Evolutionary conservation across 2,329 filamentous ascomycete genomes (phyloP).

Genomic region (Colletotrichum scovillei): DNA sequence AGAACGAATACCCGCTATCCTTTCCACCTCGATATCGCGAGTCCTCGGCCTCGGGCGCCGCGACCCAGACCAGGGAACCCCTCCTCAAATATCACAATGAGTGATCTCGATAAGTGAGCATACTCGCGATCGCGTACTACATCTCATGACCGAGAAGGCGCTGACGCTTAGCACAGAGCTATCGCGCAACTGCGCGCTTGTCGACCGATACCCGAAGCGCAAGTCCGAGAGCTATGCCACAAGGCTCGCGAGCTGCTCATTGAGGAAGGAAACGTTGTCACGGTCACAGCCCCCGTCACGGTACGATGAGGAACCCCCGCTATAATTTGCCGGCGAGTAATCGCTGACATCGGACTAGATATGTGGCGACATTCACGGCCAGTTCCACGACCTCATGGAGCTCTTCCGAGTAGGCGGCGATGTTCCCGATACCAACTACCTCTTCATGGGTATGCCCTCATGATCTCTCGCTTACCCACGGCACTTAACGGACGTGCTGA

Average conservation of each 20-base stretch:
- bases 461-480: not conserved
- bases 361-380: slow-evolving; percentile 96
- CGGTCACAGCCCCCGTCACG: slow-evolving; percentile 93
- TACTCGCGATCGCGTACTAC: not conserved
- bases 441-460: slow-evolving; percentile 83
- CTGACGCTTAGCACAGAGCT: slow-evolving; percentile 68
- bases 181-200: slow-evolving; percentile 96
- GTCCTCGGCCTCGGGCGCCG: slow-evolving; percentile 15
- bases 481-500: not conserved
- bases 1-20: not conserved
- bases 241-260: slow-evolving; percentile 96
- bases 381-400: slow-evolving; percentile 98
- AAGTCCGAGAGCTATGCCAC: slow-evolving; percentile 97
- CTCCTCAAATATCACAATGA: slow-evolving; percentile 67
- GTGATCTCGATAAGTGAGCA: slow-evolving; percentile 88
- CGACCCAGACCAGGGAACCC: slow-evolving; percentile 22
- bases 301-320: slow-evolving; percentile 59
- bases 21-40: not conserved
- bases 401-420: slow-evolving; percentile 93
- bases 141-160: not conserved
- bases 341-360: slow-evolving; percentile 63
- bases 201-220: slow-evolving; percentile 92
- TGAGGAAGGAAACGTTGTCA: slow-evolving; percentile 97
- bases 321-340: not conserved
- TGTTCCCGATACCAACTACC: slow-evolving; percentile 94